Conservation (phyloP, 2,329 filamentous ascomycete species). For the Pseudomassariella vexata region DNA sequence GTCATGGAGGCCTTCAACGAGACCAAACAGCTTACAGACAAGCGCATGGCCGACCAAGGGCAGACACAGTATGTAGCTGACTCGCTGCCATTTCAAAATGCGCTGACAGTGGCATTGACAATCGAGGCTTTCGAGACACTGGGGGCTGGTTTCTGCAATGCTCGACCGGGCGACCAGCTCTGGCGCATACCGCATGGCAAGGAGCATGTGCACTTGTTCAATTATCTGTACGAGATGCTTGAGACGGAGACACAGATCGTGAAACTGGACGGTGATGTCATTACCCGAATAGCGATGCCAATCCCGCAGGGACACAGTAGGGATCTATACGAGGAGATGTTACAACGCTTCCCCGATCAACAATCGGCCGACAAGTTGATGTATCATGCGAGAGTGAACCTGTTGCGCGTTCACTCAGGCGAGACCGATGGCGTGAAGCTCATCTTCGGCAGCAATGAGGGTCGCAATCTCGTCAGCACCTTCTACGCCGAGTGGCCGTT, state of each 20-base stretch:
- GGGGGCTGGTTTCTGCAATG: constrained; percentile 4
- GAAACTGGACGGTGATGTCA: constrained; percentile 2
- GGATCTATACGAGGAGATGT: too few relatives aligned
- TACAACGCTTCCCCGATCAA: constrained; percentile 19
- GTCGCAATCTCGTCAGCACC: constrained; percentile 26
- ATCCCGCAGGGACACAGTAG: too few relatives aligned
- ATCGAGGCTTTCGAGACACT: constrained; percentile 10
- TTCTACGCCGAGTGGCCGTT: constrained; percentile 30
- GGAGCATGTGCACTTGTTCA: constrained; percentile 5
- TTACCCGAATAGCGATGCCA: too few relatives aligned
- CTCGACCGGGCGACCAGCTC: constrained; percentile 6
- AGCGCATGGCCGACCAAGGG: constrained; percentile 4
- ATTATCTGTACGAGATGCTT: constrained; percentile 9
- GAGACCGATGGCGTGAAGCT: constrained; percentile 29
- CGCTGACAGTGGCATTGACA: constrained; percentile 5
- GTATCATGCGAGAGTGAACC: constrained; percentile 17
- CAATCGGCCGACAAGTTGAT: constrained; percentile 18
- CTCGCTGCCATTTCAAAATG: background rate
- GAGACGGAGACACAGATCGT: constrained; percentile 7
- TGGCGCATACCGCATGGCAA: constrained; percentile 2
- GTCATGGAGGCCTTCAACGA: constrained; percentile 4
- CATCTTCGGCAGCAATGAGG: constrained; percentile 30
- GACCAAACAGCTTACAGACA: constrained; percentile 7
- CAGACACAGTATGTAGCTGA: constrained; percentile 3
- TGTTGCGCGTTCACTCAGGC: constrained; percentile 24